Conservation (phyloP, 345 rosid genomes). For the Nephelium lappaceum region DNA sequence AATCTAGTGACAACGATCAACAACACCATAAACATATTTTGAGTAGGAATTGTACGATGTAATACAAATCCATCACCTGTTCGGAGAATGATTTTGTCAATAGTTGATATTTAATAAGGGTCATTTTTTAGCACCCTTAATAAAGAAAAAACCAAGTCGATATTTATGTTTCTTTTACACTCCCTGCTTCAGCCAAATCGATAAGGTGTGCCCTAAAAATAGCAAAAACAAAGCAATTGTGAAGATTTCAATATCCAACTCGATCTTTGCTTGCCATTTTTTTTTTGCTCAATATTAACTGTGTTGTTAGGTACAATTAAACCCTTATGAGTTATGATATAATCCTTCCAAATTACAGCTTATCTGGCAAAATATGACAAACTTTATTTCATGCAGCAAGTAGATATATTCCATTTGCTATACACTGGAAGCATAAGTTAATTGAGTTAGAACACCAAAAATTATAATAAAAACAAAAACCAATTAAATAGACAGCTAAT, state of each 20-base stretch:
- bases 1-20: background rate
- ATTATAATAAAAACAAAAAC: background rate
- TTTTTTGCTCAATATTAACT: too few species aligned
- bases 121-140: background rate
- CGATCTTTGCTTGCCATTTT: too few species aligned
- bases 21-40: background rate
- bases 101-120: background rate
- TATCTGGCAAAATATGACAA: conserved; percentile 3
- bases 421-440: background rate
- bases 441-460: background rate
- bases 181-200: background rate
- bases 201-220: background rate
- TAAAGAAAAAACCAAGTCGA: background rate
- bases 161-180: too few species aligned
- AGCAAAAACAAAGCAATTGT: background rate
- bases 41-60: background rate
- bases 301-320: too few species aligned
- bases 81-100: background rate
- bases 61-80: background rate
- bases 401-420: background rate
- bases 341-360: conserved; percentile 9
- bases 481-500: conserved; percentile 16
- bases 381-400: background rate
- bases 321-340: background rate
- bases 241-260: background rate